Evolutionary conservation across 2,329 filamentous ascomycete genomes (phyloP), one percentile per base, ranked within the genome.

Genomic region (Elsinoe ampelina): DNA sequence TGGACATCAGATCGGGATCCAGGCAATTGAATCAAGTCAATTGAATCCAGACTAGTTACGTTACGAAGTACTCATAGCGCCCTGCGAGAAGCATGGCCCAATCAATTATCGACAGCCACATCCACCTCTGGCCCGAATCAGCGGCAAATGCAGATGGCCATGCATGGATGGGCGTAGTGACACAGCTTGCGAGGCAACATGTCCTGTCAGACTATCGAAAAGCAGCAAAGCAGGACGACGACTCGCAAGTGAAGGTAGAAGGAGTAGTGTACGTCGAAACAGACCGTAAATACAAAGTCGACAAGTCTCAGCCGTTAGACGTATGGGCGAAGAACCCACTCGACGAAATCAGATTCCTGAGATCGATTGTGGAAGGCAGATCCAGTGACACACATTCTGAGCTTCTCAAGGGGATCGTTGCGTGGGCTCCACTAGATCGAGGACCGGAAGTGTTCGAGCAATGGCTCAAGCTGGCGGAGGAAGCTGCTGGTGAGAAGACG

Each of bases 181-280:
- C 78, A 65, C 77, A 82, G 3, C 76, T 95, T 52, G 77, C 80
- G 51, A 78, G 78, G 52, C 82, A 84, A 62, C 81, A 84, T 69
- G 84, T 85, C 1, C 61, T 68, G 7, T 55, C 61, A 35, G 63
- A 68, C 57, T 71, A 70, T 61, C 61, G 61, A 32, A 41, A 59
- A 26, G 65, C 64, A 20, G 61, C 63, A 15, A 42, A 59, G 7
- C 61, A 64, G 51, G 26, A 51, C 2, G 73, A 75, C 39, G 73
- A 66, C 68, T 32, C 66, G 73, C 3, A 68, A 71, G 8, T 63
- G 57, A 22, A 55, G 67, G 58, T 67, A n/a, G 59, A 65, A 6
- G 89, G 87, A 57, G 92, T 91, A 72, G 77, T 95, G 62, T 89
- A 91, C 70, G 72, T 95, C 61, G 90, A 95, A 74, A 85, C 86